phyloP scores from a whole-genome alignment of 2,329 filamentous ascomycete genomes.

The Scedosporium apiospermum region DNA sequence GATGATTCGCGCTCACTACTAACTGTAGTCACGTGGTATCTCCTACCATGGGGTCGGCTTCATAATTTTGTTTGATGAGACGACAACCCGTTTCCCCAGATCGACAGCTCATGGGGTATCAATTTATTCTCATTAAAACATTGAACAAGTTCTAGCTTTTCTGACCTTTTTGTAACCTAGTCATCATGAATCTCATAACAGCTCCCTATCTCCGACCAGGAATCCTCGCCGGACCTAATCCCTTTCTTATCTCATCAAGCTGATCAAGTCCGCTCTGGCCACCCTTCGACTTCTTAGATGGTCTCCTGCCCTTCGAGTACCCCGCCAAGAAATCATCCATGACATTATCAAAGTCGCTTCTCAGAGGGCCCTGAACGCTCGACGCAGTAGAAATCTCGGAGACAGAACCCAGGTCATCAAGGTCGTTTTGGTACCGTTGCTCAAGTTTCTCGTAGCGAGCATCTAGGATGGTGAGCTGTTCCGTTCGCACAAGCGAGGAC shows the following conservation, averaged over 20 bases:
- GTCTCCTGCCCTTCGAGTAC: slow-evolving; percentile 63
- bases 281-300: slow-evolving; percentile 68
- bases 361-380: slow-evolving; percentile 56
- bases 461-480: slow-evolving; percentile 77
- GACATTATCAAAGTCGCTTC: slow-evolving; percentile 77
- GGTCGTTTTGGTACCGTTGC: slow-evolving; percentile 54
- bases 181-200: background rate
- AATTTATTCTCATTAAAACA: background rate
- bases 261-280: slow-evolving; percentile 76
- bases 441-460: slow-evolving; percentile 87
- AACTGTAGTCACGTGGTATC: too few species aligned
- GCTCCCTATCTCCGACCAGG: background rate
- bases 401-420: slow-evolving; percentile 43
- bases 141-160: background rate
- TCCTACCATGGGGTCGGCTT: too few species aligned
- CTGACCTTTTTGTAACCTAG: background rate
- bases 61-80: too few species aligned
- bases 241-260: slow-evolving; percentile 78
- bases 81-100: too few species aligned
- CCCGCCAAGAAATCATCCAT: slow-evolving; percentile 86
- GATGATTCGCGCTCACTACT: too few species aligned
- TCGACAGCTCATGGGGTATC: background rate
- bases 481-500: slow-evolving; percentile 76
- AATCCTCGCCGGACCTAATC: slow-evolving; percentile 67
- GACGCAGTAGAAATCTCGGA: slow-evolving; percentile 55